Evolutionary conservation across 78 protist genomes (phyloP), one percentile per base, ranked within the genome.

Genomic region (Reticulomyxa filosa): DNA sequence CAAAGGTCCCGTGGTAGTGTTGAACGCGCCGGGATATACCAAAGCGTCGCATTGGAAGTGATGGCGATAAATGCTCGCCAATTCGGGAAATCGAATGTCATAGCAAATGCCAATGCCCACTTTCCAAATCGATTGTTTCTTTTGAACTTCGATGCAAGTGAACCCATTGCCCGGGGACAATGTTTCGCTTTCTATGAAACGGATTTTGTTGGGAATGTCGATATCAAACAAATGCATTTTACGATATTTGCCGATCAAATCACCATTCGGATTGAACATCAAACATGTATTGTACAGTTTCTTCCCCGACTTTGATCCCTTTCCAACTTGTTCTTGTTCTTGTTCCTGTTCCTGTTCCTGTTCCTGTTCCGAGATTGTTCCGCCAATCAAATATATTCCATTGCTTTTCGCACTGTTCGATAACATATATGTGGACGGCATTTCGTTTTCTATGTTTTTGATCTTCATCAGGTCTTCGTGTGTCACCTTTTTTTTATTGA

Each of bases 1-100:
- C 1, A 80, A 82, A 0, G 98, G 96, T 1, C 98, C 98, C 1
- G 98, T 93, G 10, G 86, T 81, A 87, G 86, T 78, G 83, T 93
- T 93, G 84, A 93, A 93, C 1, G 95, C 94, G 10, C 98, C 98
- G 13, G 29, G 3, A 5, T 13, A 38, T 57, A 7, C 38, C 55
- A 0, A 25, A 36, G 34, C 65, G 63, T 22, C 33, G 25, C 1
- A 70, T 25, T 39, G 26, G 57, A 2, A 42, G n/a, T n/a, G n/a
- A n/a, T n/a, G n/a, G n/a, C n/a, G n/a, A n/a, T n/a, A n/a, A n/a
- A n/a, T n/a, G n/a, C n/a, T 2, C 11, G 85, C 81, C 8, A 84
- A 52, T 50, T 86, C 86, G 0, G 95, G 86, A 69, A 88, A 92
- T 38, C 97, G 83, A 17, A 88, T 80, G 63, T 92, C 97, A 65